Evolutionary conservation across 129 eudicot genomes (phyloP).

Genomic region (Saussurea involucrata): DNA sequence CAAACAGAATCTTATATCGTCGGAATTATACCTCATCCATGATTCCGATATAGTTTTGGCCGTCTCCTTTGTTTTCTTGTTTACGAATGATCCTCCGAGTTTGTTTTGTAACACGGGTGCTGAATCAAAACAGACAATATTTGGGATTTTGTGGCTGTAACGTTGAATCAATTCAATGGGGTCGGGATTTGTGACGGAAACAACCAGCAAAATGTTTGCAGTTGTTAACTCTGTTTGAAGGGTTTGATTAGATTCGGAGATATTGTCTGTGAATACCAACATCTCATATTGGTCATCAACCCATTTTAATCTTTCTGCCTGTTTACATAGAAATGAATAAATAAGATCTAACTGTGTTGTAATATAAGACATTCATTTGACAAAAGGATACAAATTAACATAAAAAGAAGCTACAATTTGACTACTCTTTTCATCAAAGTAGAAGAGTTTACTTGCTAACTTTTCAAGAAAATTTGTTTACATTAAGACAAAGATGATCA

Average conservation of each 20-base stretch:
- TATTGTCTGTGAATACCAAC: constrained; percentile 61
- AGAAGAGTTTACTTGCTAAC: not conserved
- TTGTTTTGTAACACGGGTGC: constrained; percentile 60
- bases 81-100: constrained; percentile 57
- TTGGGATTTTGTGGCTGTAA: constrained; percentile 47
- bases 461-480: not conserved
- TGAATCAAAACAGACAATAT: constrained; percentile 77
- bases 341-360: not conserved
- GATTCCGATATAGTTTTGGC: constrained; percentile 66
- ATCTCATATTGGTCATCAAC: constrained; percentile 77
- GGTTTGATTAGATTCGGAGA: constrained; percentile 22
- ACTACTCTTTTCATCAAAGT: not conserved
- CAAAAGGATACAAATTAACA: not conserved
- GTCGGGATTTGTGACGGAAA: constrained; percentile 60
- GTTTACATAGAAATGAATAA: constrained; percentile 15
- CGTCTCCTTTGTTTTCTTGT: constrained; percentile 43
- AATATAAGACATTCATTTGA: no score
- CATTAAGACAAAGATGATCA: not conserved
- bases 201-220: constrained; percentile 59
- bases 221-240: constrained; percentile 35
- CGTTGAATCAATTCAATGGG: constrained; percentile 58
- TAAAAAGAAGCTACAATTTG: not conserved
- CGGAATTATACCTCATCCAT: constrained; percentile 81
- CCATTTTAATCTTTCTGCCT: constrained; percentile 84
- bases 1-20: constrained; percentile 84